A percentile compares a stretch with the other conserved stretches of the same genome.
phyloP scores from a whole-genome alignment of 1,284 basidiomycete genomes.

The Rhizoctonia solani region DNA sequence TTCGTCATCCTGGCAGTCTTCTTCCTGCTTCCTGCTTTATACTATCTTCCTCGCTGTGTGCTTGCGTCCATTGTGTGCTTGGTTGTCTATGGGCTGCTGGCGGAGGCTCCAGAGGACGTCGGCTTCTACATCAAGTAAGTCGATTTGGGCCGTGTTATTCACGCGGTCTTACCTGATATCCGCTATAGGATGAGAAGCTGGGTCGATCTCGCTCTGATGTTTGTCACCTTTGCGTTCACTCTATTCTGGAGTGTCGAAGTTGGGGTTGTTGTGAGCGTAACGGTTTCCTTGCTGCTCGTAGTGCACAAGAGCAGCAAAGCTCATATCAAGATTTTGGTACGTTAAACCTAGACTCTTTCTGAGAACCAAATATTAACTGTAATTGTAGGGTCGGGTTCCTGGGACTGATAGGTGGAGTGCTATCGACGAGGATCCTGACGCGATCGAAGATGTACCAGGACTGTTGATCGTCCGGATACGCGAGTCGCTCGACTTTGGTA shows the following conservation, averaged over 20 bases:
- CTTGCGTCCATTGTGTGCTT: conserved; percentile 78
- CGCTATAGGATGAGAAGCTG: conserved; percentile 77
- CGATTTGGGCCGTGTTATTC: not conserved
- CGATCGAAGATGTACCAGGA: conserved; percentile 74
- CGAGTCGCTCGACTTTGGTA: conserved; percentile 82
- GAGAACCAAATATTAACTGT: not conserved
- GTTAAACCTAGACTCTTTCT: too few relatives aligned
- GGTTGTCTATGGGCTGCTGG: conserved; percentile 83
- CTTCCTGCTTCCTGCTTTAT: conserved; percentile 80
- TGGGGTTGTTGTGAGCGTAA: conserved; percentile 82
- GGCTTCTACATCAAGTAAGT: conserved; percentile 78
- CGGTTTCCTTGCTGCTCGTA: conserved; percentile 84
- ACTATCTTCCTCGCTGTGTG: conserved; percentile 80
- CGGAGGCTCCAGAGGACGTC: conserved; percentile 85
- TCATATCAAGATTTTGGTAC: conserved; percentile 68
- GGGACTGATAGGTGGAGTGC: conserved; percentile 82
- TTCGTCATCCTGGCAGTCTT: conserved; percentile 82
- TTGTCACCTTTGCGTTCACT: conserved; percentile 79
- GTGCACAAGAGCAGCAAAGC: conserved; percentile 83
- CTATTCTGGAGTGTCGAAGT: conserved; percentile 81
- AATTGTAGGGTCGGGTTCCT: conserved; percentile 69
- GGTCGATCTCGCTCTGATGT: conserved; percentile 83
- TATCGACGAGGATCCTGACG: conserved; percentile 75
- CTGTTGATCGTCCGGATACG: conserved; percentile 80
- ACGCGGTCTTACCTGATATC: conserved; percentile 14